Evolutionary conservation across 176 grass and related monocot species (phyloP), one percentile per base, ranked within the genome.

Genomic region (Aegilops tauschii): DNA sequence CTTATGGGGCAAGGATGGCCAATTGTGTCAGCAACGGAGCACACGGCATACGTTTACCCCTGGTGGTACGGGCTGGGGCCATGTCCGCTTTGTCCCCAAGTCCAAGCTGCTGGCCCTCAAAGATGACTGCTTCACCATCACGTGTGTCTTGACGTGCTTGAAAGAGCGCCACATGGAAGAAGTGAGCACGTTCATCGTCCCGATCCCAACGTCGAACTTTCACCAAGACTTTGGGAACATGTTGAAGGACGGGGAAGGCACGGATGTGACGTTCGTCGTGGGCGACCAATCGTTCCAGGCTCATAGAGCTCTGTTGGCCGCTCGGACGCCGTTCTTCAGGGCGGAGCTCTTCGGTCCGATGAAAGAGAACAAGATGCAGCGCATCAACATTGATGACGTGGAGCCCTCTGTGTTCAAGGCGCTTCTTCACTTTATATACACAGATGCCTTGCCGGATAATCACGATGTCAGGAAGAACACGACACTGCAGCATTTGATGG

Each of bases 271-370:
- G 0, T 73, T 88, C 56, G 9, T 17, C 39, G 81, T 88, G 32
- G 62, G 27, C 2, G 81, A 31, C 45, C 62, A n/a, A 12, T 8
- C 4, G n/a, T 88, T 88, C 11, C 30, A 20, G 16, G 32, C 76
- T 3, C 18, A 61, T 9, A 79, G 32, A 11, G 2, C 0, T 12
- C 10, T 78, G 31, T 31, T 78, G 10, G 76, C 52, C 16, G 49
- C 49, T 1, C 11, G 52, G 5, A 61, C 76, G 18, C 76, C 76
- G 18, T 18, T 78, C 17, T 78, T 78, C 20, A 34, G 2, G 52
- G 76, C 31, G 3, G 68, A 85, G 80, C 42, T 90, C 23, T 77
- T 82, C 54, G 77, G 83, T 9, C 20, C 29, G 17, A 90, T 82
- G 88, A 17, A 32, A 2, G 68, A 86, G 72, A 49, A 44, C 23